Base-by-base conservation (phyloP, 805 yeast genomes). In the Grigorovia transvaalensis region DNA sequence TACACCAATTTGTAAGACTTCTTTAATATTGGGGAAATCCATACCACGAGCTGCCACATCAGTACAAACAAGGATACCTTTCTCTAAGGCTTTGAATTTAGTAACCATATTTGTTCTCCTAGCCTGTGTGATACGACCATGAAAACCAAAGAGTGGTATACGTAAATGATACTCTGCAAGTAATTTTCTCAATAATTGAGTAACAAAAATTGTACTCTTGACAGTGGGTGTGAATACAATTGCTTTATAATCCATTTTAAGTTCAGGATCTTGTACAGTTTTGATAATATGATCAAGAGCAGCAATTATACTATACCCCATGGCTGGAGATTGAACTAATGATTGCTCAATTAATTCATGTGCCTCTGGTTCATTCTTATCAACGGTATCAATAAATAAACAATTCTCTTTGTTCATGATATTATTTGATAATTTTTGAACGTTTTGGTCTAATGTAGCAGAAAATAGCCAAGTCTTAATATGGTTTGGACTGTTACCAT, bases 31-130 rank as follows among this genome's bases (percentile, higher is more conserved):
- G 52, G 90, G 93, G 76, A 91, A 87, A 72, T 91, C 97, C 84
- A 91, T 82, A 59, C 98, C 98, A 71, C 98, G 81, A 13, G 97
- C 96, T 55, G 90, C 95, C 53, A 91, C 97, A 69, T 89, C 96
- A 7, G 96, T 86, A 51, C 91, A 83, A 51, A 91, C 79, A 52
- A 91, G 74, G 46, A 90, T 64, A 51, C 88, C 85, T 9, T 60
- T 53, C 27, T 64, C 60, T 15, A 73, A 59, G 51, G 61, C 64
- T 57, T 82, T 77, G 73, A 83, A 86, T 40, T 63, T 62, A 49
- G 72, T 73, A 41, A 85, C 80, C 27, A 80, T 68, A 54, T 73
- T 70, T 55, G 83, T 85, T 65, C 98, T 82, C 46, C 72, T 75
- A 27, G 74, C 71, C 70, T 88, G 96, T 30, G 84, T 67, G 66